Evolutionary conservation across 225 moss, liverwort and hornwort species (phyloP).

Genomic region (Climacium dendroides): DNA sequence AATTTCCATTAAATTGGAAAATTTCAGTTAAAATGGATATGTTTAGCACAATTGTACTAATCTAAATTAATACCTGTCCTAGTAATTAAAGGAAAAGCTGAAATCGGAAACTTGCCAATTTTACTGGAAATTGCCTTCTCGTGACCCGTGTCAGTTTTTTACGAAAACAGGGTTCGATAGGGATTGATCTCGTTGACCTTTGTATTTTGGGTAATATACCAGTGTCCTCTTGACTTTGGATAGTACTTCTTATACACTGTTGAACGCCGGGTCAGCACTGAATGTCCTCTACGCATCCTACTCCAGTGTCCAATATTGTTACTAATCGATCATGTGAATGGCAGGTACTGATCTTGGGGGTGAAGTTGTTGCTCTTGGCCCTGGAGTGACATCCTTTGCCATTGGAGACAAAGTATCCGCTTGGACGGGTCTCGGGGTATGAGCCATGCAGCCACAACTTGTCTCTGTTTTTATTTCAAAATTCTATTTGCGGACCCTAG

Average conservation of each 20-base stretch:
- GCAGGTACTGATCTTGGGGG: constrained; percentile 35
- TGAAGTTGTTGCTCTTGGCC: constrained; percentile 37
- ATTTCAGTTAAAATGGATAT: background rate
- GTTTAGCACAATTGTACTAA: background rate
- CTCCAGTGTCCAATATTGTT: background rate
- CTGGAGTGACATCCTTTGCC: constrained; percentile 26
- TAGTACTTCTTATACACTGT: no score
- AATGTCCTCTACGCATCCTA: background rate
- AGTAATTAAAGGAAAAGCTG: background rate
- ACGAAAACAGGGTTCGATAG: background rate
- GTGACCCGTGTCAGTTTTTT: background rate
- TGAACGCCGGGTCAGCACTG: no score
- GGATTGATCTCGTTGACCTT: background rate
- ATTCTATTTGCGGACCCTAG: background rate
- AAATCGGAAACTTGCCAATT: background rate
- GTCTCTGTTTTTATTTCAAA: background rate
- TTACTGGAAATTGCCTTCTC: background rate
- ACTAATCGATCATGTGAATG: background rate
- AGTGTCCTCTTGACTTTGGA: no score
- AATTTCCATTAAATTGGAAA: background rate
- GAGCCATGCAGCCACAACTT: background rate
- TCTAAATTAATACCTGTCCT: no score
- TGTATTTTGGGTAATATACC: background rate
- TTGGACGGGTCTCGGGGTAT: background rate
- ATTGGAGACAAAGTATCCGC: constrained; percentile 33